Base-by-base conservation (phyloP, 805 yeast genomes). In the Lipomyces spencermartinsiae region DNA sequence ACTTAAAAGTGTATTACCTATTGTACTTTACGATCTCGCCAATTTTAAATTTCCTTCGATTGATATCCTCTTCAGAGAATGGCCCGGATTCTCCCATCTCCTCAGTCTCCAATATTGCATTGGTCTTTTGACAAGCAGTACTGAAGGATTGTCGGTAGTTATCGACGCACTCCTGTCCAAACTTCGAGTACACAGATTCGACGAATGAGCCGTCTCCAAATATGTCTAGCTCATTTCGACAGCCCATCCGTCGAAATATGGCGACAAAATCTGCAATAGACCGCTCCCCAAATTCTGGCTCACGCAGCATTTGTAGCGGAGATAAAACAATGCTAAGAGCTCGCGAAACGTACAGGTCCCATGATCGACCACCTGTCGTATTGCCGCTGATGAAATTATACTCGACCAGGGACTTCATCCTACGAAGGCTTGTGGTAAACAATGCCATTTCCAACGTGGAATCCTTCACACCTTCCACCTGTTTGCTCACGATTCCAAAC, bases 1-100 rank as follows among this genome's bases (percentile, higher is more conserved):
- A 53, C 9, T 5, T 4, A n/a, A 7, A 8, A 19, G 19, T 8
- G 19, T 7, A 22, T n/a, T 57, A 33, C 43, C 68, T 59, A n/a
- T 35, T 43, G 54, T 66, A 62, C 56, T 33, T 51, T 4, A 66
- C 69, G 8, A 66, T 16, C 25, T 61, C 62, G 4, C 69, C 69
- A 19, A 57, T 35, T 7, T 58, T 29, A 43, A 62, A 61, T 19
- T 58, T 57, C 19, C 34, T 53, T 53, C 34, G 56, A 53, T 14
- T 25, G 34, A 9, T 31, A 16, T 31, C 34, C 34, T 25, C 34
- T 25, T 22, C 56, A 8, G 31, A 10, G 16, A 31, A 12, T 25
- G 31, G 56, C 3, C 16, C 56, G 22, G 31, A 12, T 16, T 25
- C 34, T 25, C 56, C 56, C 56, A 16, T 16, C 49, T 60, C 60